A percentile compares a stretch with the other conserved stretches of the same genome.
These are phyloP conservation scores for Mucor circinelloides DNA, from an alignment of 371 early-diverging fungal genomes.

Conservation along the genomic window DNA sequence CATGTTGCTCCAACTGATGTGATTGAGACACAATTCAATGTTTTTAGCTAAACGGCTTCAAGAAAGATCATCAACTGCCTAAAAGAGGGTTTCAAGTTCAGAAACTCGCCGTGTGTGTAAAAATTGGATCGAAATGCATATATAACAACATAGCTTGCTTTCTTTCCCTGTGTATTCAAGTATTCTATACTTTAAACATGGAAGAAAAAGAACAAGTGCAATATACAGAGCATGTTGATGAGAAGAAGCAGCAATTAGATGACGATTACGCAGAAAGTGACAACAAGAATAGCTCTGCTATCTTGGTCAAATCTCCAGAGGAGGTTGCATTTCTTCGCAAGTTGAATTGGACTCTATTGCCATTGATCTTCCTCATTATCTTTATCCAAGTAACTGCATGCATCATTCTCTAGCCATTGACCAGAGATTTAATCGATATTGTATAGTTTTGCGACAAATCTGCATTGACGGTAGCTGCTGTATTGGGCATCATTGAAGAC, in stretches of 20 bases:
- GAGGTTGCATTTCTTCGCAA: slow-evolving; percentile 33
- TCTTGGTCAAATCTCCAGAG: slow-evolving; percentile 16
- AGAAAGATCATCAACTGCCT: not conserved
- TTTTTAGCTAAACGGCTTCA: not conserved
- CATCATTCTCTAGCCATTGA: not conserved
- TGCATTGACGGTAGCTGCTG: slow-evolving; percentile 35
- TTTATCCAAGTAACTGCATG: slow-evolving; percentile 29
- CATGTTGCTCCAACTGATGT: not conserved
- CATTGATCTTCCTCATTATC: slow-evolving; percentile 26
- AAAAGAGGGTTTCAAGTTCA: not conserved
- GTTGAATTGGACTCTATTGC: slow-evolving; percentile 28
- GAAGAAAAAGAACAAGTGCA: not conserved
- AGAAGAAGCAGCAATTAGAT: not conserved
- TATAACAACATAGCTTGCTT: not conserved
- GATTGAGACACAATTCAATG: not conserved
- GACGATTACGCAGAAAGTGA: not conserved
- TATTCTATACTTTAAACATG: not conserved
- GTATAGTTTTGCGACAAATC: slow-evolving; percentile 46
- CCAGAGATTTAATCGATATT: not conserved
- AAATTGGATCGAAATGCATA: not conserved
- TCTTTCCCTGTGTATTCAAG: not conserved
- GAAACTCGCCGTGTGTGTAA: not conserved
- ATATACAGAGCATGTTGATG: not conserved
- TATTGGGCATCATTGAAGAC: slow-evolving; percentile 36
- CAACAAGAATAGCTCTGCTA: not conserved